Evolutionary conservation across 192 early-diverging fungal species (phyloP).

Genomic region (Gaertneriomyces semiglobifer): DNA sequence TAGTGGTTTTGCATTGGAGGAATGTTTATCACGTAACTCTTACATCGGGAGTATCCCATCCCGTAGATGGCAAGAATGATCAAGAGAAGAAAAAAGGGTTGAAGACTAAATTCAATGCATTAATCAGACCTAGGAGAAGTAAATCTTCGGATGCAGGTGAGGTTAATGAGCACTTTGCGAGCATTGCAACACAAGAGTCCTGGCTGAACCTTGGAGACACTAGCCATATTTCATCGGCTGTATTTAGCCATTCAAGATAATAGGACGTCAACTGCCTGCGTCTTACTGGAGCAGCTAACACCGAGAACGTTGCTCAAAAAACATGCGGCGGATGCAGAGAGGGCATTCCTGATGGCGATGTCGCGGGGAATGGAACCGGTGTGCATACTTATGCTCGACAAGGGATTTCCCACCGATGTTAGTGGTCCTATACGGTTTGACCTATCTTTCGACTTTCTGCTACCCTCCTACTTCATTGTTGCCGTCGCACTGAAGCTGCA

Average conservation of each 20-base stretch:
- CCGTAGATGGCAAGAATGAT: background rate
- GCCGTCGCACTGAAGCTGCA: constrained; percentile 47
- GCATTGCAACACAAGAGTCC: background rate
- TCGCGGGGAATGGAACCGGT: constrained; percentile 48
- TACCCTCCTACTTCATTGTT: constrained; percentile 53
- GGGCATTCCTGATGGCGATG: constrained; percentile 46
- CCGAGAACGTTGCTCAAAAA: constrained; percentile 41
- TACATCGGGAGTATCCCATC: background rate
- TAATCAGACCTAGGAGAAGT: constrained; percentile 41
- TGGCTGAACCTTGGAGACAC: background rate
- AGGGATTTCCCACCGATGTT: constrained; percentile 53
- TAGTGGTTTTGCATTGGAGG: background rate
- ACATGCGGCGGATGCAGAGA: constrained; percentile 39
- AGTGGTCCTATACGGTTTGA: constrained; percentile 41
- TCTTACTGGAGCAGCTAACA: constrained; percentile 42
- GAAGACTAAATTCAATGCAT: constrained; percentile 34
- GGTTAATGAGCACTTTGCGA: constrained; percentile 8
- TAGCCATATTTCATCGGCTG: constrained; percentile 46
- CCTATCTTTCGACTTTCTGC: constrained; percentile 11
- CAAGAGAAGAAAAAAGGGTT: constrained; percentile 30
- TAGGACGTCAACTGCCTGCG: constrained; percentile 22
- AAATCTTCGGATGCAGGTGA: constrained; percentile 37
- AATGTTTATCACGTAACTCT: background rate
- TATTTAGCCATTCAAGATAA: constrained; percentile 46
- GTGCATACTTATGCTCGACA: constrained; percentile 51